Percentiles rank a stretch among this genome's conserved stretches.
Conservation (phyloP, 2,329 filamentous ascomycete genomes). For the Beauveria sp. region DNA sequence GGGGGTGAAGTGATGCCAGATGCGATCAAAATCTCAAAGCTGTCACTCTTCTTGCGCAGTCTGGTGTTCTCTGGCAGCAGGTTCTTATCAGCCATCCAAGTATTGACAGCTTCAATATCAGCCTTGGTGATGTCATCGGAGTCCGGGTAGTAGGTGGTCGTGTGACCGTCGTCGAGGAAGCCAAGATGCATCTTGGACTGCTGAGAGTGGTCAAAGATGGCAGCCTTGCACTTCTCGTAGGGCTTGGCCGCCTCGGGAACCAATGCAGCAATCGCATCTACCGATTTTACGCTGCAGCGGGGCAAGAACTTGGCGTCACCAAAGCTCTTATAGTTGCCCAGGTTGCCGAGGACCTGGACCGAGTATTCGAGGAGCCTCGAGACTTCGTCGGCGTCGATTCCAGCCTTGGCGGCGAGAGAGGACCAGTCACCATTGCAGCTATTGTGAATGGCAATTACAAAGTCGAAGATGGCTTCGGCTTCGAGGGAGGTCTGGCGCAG, state of each 20-base stretch:
- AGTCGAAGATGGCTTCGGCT: conserved; percentile 71
- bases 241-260: conserved; percentile 53
- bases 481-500: conserved; percentile 75
- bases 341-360: conserved; percentile 71
- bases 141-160: conserved; percentile 77
- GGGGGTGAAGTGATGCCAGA: conserved; percentile 57
- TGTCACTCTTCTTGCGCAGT: conserved; percentile 58
- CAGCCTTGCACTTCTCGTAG: conserved; percentile 61
- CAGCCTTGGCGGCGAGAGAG: conserved; percentile 54
- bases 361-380: conserved; percentile 68
- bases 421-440: conserved; percentile 63
- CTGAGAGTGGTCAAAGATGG: conserved; percentile 61
- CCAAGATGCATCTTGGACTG: conserved; percentile 66
- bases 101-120: conserved; percentile 66
- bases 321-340: conserved; percentile 81
- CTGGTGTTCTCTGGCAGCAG: conserved; percentile 71
- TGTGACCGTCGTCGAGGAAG: conserved; percentile 65
- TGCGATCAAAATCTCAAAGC: conserved; percentile 68
- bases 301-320: conserved; percentile 81
- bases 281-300: conserved; percentile 54
- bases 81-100: conserved; percentile 64
- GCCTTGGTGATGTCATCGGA: conserved; percentile 65
- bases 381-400: conserved; percentile 56
- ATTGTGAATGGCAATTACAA: conserved; percentile 67
- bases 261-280: conserved; percentile 56